These are phyloP conservation scores for Fusarium luffae DNA, from an alignment of 2,329 filamentous ascomycete species.

Conservation along the genomic window DNA sequence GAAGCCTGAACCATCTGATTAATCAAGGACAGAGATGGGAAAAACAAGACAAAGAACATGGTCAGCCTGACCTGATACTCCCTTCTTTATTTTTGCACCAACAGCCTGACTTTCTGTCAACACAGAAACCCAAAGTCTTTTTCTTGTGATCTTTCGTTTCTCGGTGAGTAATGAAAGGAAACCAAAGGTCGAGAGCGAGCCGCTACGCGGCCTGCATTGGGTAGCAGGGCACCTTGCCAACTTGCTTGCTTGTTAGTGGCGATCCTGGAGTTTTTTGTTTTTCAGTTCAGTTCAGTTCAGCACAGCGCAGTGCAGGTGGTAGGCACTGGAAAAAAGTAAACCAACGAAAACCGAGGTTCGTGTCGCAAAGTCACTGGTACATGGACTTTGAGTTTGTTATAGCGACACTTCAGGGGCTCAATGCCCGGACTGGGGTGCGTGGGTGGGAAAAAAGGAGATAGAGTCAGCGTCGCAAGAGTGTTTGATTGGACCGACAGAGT, in stretches of 20 bases:
- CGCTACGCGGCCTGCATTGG: conserved; percentile 16
- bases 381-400: conserved; percentile 46
- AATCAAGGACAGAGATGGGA: neutral
- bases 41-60: neutral
- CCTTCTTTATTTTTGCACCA: neutral
- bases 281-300: neutral
- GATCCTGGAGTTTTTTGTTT: conserved; percentile 13
- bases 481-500: conserved; percentile 53
- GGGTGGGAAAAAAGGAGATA: conserved; percentile 54
- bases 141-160: conserved; percentile 5
- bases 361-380: conserved; percentile 32
- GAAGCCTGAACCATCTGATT: neutral
- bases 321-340: neutral
- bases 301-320: neutral
- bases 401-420: conserved; percentile 55
- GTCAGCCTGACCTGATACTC: neutral
- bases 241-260: conserved; percentile 37
- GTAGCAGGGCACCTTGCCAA: conserved; percentile 12
- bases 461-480: conserved; percentile 46
- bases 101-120: neutral
- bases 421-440: conserved; percentile 49
- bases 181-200: neutral
- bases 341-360: conserved; percentile 11
- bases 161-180: neutral
- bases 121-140: neutral